Conservation (phyloP, 1,139 yeast genomes). For the Pichia sp. region DNA sequence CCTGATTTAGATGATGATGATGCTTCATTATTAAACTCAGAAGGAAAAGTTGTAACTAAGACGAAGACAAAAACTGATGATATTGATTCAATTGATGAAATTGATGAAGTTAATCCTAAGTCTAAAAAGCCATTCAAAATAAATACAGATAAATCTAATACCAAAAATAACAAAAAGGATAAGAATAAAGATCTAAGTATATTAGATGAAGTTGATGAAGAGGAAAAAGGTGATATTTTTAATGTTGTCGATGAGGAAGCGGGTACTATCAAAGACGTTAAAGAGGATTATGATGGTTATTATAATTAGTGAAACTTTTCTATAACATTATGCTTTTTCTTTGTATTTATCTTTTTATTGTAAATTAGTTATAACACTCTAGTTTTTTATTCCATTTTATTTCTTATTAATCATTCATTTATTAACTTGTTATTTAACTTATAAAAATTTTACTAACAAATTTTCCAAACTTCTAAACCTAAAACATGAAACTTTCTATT, state of each 20-base stretch:
- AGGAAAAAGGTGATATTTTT: neutral
- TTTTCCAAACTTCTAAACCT: slow-evolving; percentile 82
- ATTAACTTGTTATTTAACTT: too few species aligned
- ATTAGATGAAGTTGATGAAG: neutral
- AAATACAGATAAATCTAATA: neutral
- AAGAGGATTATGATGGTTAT: slow-evolving; percentile 22
- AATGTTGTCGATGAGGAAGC: slow-evolving; percentile 13
- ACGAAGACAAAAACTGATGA: neutral
- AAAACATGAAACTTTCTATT: slow-evolving; percentile 60
- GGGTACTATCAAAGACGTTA: slow-evolving; percentile 22
- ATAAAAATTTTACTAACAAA: too few species aligned
- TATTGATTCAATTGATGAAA: neutral
- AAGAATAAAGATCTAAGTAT: neutral
- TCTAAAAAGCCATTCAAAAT: neutral
- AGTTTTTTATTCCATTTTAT: neutral
- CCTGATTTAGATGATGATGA: slow-evolving; percentile 4
- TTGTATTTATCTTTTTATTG: neutral
- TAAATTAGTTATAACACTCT: too few species aligned
- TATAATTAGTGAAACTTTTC: neutral
- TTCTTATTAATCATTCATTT: too few species aligned
- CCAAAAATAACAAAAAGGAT: neutral
- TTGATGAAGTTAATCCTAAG: neutral
- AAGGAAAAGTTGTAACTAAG: neutral
- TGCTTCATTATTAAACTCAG: neutral
- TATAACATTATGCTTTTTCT: neutral